Evolutionary conservation across 1,284 basidiomycete species (phyloP).

Genomic region (Leucocoprinus gongylophorus): DNA sequence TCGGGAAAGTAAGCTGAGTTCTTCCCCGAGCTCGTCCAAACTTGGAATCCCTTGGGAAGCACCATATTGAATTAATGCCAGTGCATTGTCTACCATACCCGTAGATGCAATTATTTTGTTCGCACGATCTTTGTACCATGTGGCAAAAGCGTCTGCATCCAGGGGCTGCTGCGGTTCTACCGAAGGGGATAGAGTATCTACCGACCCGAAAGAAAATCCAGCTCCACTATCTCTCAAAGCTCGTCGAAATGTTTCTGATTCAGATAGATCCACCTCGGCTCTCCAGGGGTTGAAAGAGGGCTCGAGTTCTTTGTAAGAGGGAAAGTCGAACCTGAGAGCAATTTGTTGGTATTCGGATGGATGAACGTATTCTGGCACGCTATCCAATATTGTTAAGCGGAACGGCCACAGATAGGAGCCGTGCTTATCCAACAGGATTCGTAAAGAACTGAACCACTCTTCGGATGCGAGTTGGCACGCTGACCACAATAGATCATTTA

Average conservation of each 20-base stretch:
- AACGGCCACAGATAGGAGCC: conserved; percentile 53
- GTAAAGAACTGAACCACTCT: conserved; percentile 52
- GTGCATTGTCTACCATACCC: conserved; percentile 74
- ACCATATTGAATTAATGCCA: conserved; percentile 78
- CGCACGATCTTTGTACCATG: conserved; percentile 72
- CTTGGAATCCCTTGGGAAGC: conserved; percentile 73
- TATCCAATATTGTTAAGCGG: conserved; percentile 64
- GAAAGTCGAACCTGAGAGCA: conserved; percentile 54
- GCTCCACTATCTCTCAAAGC: conserved; percentile 27
- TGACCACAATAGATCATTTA: conserved; percentile 47
- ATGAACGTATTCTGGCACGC: conserved; percentile 65
- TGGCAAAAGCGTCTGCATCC: conserved; percentile 41
- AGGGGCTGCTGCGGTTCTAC: conserved; percentile 19
- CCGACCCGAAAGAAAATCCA: neutral
- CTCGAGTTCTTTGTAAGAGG: conserved; percentile 38
- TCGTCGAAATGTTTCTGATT: conserved; percentile 36
- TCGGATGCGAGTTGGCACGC: conserved; percentile 62
- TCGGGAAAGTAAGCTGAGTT: conserved; percentile 77
- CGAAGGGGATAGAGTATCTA: neutral
- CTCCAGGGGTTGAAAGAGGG: conserved; percentile 38
- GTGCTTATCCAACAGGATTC: conserved; percentile 54
- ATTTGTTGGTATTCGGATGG: conserved; percentile 57
- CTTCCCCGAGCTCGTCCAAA: conserved; percentile 84
- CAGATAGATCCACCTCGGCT: conserved; percentile 48
- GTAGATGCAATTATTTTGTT: conserved; percentile 54